Conservation (phyloP, 78 protist genomes). For the Monocercomonoides exilis region DNA sequence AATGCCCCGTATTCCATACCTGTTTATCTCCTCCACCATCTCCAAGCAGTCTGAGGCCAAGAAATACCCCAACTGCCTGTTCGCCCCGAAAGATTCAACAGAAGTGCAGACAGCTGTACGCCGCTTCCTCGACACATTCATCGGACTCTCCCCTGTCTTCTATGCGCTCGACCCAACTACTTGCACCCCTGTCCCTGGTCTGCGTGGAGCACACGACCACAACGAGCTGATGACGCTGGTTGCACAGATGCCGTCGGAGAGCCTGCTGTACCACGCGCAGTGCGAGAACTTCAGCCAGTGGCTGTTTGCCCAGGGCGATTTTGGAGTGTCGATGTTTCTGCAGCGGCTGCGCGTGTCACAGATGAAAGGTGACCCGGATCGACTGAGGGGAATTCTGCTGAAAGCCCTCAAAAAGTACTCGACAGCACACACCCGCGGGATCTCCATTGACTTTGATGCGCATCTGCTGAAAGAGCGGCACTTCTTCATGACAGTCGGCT, state of each 20-base stretch:
- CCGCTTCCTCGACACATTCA: background rate
- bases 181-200: background rate
- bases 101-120: background rate
- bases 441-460: background rate
- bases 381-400: background rate
- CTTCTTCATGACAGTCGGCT: background rate
- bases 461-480: background rate
- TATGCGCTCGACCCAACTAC: background rate
- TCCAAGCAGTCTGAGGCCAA: background rate
- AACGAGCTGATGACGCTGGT: background rate
- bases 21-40: background rate
- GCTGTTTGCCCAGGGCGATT: background rate
- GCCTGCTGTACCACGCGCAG: background rate
- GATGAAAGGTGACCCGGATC: background rate
- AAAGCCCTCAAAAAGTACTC: background rate
- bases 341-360: background rate
- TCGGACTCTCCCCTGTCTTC: background rate
- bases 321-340: background rate
- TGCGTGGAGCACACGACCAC: background rate
- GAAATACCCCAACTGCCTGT: background rate
- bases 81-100: background rate
- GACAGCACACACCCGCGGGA: background rate
- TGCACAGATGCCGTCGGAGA: background rate
- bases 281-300: background rate
- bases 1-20: background rate